phyloP scores from a whole-genome alignment of 345 rosid genomes.

The Brassica nigra region DNA sequence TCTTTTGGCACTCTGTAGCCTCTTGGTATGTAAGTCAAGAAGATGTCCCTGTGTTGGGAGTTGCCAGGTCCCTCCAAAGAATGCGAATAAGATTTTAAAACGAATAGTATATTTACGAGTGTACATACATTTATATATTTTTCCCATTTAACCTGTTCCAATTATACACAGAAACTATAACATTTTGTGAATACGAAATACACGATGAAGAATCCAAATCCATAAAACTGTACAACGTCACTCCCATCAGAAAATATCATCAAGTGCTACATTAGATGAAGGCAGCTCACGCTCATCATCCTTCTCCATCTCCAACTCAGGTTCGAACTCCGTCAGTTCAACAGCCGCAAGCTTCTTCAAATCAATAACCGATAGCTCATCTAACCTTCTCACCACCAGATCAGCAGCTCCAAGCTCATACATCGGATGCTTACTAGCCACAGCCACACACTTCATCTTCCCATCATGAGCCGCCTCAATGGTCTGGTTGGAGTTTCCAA shows the following conservation, averaged over 20 bases:
- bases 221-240: constrained; percentile 55
- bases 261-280: constrained; percentile 52
- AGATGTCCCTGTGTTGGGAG: neutral
- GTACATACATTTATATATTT: constrained; percentile 26
- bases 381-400: constrained; percentile 73
- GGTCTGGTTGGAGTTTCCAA: constrained; percentile 88
- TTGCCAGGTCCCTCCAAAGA: neutral
- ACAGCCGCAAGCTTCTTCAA: constrained; percentile 85
- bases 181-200: constrained; percentile 6
- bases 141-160: constrained; percentile 27
- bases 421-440: constrained; percentile 88
- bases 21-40: neutral
- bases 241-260: constrained; percentile 70
- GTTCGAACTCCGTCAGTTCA: constrained; percentile 68
- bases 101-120: constrained; percentile 13
- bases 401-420: constrained; percentile 96
- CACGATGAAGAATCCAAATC: constrained; percentile 29
- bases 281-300: constrained; percentile 65
- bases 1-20: neutral
- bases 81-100: neutral
- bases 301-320: constrained; percentile 69
- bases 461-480: constrained; percentile 97
- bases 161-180: constrained; percentile 42
- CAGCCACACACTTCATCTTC: constrained; percentile 94
- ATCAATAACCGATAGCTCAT: constrained; percentile 88